Evolutionary conservation across 2,329 filamentous ascomycete genomes (phyloP).

Genomic region (Teratosphaeria epicoccoides): DNA sequence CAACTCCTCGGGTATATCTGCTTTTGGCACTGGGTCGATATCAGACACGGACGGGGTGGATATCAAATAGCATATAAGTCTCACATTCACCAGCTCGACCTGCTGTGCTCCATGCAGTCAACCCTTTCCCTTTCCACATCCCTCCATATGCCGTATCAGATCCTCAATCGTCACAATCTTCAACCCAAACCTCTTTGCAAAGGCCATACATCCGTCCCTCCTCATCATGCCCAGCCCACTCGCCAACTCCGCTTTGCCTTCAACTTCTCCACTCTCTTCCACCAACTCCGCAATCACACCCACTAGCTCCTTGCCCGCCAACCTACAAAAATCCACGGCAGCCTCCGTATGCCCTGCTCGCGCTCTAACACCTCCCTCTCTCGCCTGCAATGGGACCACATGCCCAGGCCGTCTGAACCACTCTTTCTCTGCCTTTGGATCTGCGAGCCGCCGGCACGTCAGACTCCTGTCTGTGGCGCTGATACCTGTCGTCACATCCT

Average conservation of each 20-base stretch:
- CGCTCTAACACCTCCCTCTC: constrained; percentile 68
- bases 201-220: constrained; percentile 74
- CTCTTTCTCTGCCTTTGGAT: constrained; percentile 44
- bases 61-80: neutral
- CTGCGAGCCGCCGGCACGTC: constrained; percentile 68
- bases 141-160: constrained; percentile 65
- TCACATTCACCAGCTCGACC: neutral
- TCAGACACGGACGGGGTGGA: neutral
- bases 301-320: constrained; percentile 67
- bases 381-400: constrained; percentile 72
- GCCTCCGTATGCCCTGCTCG: constrained; percentile 87
- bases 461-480: constrained; percentile 76
- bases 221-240: constrained; percentile 78
- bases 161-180: constrained; percentile 95
- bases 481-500: constrained; percentile 76
- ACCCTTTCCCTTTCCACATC: constrained; percentile 48
- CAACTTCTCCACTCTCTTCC: constrained; percentile 65
- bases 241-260: constrained; percentile 53
- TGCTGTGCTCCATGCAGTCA: neutral
- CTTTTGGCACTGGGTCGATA: neutral
- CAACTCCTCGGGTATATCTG: no score
- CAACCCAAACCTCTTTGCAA: constrained; percentile 79
- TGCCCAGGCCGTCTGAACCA: constrained; percentile 78
- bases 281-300: constrained; percentile 88
- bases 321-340: constrained; percentile 74